Percentiles rank a stretch among this genome's conserved stretches.
Evolutionary conservation across 495 filamentous ascomycete genomes (phyloP).

Genomic region (Aspergillus heteromorphus): DNA sequence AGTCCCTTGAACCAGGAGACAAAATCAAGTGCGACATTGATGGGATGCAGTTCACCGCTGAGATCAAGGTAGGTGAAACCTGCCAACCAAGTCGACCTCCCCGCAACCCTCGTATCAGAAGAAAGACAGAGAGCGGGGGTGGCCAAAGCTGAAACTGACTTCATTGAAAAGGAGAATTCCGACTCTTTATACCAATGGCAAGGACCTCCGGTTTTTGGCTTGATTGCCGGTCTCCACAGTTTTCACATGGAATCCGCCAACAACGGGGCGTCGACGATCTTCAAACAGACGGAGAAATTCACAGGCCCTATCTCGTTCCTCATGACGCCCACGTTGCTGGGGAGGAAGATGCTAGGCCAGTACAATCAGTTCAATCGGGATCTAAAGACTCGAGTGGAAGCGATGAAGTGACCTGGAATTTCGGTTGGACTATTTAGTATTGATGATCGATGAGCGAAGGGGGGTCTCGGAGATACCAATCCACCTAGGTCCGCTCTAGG

Average conservation of each 20-base stretch:
- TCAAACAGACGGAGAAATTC: background rate
- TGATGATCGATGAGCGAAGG: too few species aligned
- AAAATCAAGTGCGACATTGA: background rate
- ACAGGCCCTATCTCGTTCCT: background rate
- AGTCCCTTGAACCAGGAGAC: background rate
- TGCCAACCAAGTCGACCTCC: background rate
- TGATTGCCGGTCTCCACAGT: background rate
- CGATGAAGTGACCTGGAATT: background rate
- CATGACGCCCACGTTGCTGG: background rate
- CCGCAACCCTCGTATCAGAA: background rate
- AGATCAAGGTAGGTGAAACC: background rate
- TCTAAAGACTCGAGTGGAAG: background rate
- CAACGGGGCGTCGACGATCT: background rate
- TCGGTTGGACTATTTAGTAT: too few species aligned
- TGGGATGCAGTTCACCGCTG: background rate
- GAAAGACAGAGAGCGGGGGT: background rate
- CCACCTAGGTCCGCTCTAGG: too few species aligned
- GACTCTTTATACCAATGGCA: background rate
- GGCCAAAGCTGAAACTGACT: background rate
- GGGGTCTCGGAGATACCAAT: too few species aligned
- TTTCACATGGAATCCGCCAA: background rate
- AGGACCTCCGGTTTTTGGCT: background rate
- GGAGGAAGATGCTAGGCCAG: background rate
- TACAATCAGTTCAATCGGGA: background rate
- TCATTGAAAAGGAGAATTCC: background rate